Percentiles rank a stretch among this genome's conserved stretches.
phyloP scores from a whole-genome alignment of 495 filamentous ascomycete species.

The Astrocystis sublimbata region DNA sequence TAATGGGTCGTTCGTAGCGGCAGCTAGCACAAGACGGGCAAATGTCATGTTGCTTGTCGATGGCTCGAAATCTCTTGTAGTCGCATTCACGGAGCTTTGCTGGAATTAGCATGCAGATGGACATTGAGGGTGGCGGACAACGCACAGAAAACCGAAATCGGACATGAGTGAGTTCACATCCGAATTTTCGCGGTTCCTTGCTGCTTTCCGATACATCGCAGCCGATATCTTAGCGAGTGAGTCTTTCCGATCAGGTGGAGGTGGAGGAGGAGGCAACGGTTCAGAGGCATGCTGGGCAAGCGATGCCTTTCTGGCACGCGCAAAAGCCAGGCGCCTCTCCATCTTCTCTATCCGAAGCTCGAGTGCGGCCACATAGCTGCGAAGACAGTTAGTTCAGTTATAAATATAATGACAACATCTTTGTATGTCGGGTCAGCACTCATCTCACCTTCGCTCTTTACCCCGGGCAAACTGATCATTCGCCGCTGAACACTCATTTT shows the following conservation, averaged over 20 bases:
- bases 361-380: conserved; percentile 85
- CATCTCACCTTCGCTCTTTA: conserved; percentile 75
- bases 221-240: conserved; percentile 59
- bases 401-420: background rate
- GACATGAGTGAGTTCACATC: conserved; percentile 80
- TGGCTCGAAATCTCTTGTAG: conserved; percentile 86
- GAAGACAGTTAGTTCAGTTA: conserved; percentile 18
- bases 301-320: conserved; percentile 58
- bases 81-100: conserved; percentile 81
- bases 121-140: conserved; percentile 9
- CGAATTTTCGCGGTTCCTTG: conserved; percentile 62
- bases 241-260: conserved; percentile 53
- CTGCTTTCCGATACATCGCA: conserved; percentile 61
- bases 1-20: conserved; percentile 65
- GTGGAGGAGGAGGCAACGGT: conserved; percentile 34
- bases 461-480: conserved; percentile 93
- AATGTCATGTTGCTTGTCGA: conserved; percentile 84
- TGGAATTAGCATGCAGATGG: conserved; percentile 8
- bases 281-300: conserved; percentile 51
- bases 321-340: conserved; percentile 67
- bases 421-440: background rate
- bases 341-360: conserved; percentile 86
- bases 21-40: conserved; percentile 75
- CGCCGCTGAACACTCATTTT: conserved; percentile 83
- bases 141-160: conserved; percentile 77